Evolutionary conservation across 352 stramenopile genomes (phyloP).

Genomic region (Stephanocyclus meneghinianus): DNA sequence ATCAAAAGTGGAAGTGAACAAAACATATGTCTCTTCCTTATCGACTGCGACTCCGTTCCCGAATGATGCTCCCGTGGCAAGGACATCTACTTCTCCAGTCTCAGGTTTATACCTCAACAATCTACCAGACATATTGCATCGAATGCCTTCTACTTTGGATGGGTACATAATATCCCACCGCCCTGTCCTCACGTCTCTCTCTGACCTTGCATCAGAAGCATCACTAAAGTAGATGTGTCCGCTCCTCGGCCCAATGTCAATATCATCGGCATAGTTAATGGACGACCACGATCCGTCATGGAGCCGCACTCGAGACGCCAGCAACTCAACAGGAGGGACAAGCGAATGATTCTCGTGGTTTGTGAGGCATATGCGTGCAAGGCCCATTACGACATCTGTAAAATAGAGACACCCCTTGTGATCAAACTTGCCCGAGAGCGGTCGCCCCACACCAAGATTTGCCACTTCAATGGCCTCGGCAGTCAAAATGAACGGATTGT

Average conservation of each 20-base stretch:
- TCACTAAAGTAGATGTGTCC: constrained; percentile 76
- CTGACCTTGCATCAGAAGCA: constrained; percentile 52
- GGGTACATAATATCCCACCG: constrained; percentile 64
- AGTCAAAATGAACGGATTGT: constrained; percentile 31
- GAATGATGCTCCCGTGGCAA: constrained; percentile 56
- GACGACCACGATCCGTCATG: constrained; percentile 44
- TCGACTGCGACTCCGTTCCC: constrained; percentile 71
- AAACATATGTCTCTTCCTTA: constrained; percentile 57
- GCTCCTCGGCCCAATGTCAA: constrained; percentile 59
- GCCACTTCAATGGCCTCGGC: constrained; percentile 48
- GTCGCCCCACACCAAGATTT: constrained; percentile 51
- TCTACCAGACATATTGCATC: constrained; percentile 51
- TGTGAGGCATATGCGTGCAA: constrained; percentile 55
- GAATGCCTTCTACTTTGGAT: constrained; percentile 58
- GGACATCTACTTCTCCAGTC: constrained; percentile 57
- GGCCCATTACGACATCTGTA: constrained; percentile 59
- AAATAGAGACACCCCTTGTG: constrained; percentile 64
- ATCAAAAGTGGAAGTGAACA: constrained; percentile 65
- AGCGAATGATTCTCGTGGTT: constrained; percentile 1
- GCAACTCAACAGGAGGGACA: constrained; percentile 57
- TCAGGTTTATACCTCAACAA: constrained; percentile 65
- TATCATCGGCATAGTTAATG: constrained; percentile 64
- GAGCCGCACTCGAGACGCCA: constrained; percentile 53
- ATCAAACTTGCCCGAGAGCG: constrained; percentile 63
- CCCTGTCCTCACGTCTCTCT: constrained; percentile 29